These are phyloP conservation scores for Sarcomyxa edulis DNA, from an alignment of 768 basidiomycete genomes.

Conservation along the genomic window DNA sequence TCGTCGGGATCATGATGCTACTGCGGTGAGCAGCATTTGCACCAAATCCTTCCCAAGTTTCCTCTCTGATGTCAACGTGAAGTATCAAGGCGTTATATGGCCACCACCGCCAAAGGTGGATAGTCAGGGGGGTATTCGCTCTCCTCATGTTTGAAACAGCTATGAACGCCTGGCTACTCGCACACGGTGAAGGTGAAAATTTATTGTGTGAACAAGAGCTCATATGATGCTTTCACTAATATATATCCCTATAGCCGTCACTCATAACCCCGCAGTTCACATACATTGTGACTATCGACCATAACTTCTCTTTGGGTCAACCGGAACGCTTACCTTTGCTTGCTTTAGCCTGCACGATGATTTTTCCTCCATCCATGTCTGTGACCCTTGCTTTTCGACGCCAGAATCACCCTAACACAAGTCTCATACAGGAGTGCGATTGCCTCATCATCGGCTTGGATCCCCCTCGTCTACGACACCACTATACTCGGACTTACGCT, in stretches of 20 bases:
- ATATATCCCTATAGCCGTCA: conserved; percentile 29
- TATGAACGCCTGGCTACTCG: conserved; percentile 52
- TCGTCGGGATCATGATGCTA: conserved; percentile 56
- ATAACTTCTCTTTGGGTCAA: not conserved
- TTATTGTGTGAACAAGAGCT: conserved; percentile 1
- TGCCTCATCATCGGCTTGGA: conserved; percentile 45
- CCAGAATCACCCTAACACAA: not conserved
- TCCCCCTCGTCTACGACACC: conserved; percentile 45
- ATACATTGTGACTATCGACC: conserved; percentile 22
- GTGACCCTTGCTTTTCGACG: conserved; percentile 17
- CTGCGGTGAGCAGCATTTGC: no score
- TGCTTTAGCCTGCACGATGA: conserved; percentile 33
- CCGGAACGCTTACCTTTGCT: not conserved
- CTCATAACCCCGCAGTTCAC: conserved; percentile 31
- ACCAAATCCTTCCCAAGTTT: no score
- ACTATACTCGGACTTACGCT: conserved; percentile 34
- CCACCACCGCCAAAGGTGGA: conserved; percentile 28
- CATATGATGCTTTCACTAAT: not conserved
- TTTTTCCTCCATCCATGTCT: conserved; percentile 32
- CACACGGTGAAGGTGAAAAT: conserved; percentile 40
- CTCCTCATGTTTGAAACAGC: conserved; percentile 40
- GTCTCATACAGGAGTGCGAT: conserved; percentile 26
- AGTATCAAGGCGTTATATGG: no score
- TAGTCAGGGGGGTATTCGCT: conserved; percentile 21
- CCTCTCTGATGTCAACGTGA: no score